Percentiles rank a stretch among this genome's conserved stretches.
Conservation (phyloP, 2,329 filamentous ascomycete genomes). For the Aureobasidium sp. region DNA sequence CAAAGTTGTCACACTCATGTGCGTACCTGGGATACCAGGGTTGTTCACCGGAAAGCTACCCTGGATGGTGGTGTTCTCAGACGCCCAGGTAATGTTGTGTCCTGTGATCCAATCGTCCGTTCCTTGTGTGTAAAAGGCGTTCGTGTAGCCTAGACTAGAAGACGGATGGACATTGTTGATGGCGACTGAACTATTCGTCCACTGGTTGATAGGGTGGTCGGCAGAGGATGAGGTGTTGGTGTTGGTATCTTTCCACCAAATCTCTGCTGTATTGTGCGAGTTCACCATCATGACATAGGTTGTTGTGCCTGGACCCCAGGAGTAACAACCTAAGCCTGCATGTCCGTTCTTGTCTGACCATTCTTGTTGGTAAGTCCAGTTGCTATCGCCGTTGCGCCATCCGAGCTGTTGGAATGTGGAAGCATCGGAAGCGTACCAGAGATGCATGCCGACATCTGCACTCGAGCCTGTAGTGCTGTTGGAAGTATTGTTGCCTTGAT, state of each 20-base stretch:
- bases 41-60: slow-evolving; percentile 29
- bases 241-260: slow-evolving; percentile 41
- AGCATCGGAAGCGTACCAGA: slow-evolving; percentile 38
- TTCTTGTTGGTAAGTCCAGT: slow-evolving; percentile 32
- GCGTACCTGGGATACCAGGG: slow-evolving; percentile 33
- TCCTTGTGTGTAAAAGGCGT: slow-evolving; percentile 36
- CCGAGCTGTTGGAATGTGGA: slow-evolving; percentile 36
- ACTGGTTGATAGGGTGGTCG: slow-evolving; percentile 35
- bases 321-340: slow-evolving; percentile 39
- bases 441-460: slow-evolving; percentile 34
- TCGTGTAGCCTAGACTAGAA: slow-evolving; percentile 37
- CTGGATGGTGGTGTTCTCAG: slow-evolving; percentile 33
- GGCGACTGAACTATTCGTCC: slow-evolving; percentile 26
- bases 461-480: slow-evolving; percentile 26
- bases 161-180: slow-evolving; percentile 34
- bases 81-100: slow-evolving; percentile 33
- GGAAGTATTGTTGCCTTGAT: background rate
- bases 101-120: slow-evolving; percentile 29
- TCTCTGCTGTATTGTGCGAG: slow-evolving; percentile 32
- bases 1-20: slow-evolving; percentile 34
- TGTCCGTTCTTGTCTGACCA: slow-evolving; percentile 38
- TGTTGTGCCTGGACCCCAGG: slow-evolving; percentile 34
- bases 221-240: slow-evolving; percentile 25
- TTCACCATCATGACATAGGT: slow-evolving; percentile 41
- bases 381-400: slow-evolving; percentile 34